Evolutionary conservation across 371 early-diverging fungal genomes (phyloP).

Genomic region (Apophysomyces sp.): DNA sequence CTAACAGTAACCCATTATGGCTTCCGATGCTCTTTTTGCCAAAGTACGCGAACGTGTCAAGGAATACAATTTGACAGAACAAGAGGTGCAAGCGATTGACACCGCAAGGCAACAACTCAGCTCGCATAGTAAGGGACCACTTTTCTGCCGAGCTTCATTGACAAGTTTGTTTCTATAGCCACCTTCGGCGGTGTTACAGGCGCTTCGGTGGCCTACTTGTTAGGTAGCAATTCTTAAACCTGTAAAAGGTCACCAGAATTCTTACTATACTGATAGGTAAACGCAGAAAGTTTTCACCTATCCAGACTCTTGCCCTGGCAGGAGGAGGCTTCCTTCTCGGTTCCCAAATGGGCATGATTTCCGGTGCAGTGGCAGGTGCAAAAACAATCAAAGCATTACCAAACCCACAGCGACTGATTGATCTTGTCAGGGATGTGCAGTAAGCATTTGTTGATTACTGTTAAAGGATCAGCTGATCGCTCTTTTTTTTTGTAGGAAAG

Average conservation of each 20-base stretch:
- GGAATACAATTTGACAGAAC: conserved; percentile 37
- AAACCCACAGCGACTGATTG: conserved; percentile 38
- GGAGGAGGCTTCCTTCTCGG: conserved; percentile 48
- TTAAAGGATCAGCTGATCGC: too few species aligned
- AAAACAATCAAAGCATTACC: conserved; percentile 39
- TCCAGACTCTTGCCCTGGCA: conserved; percentile 29
- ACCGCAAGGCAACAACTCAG: conserved; percentile 38
- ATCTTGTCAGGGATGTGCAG: conserved; percentile 43
- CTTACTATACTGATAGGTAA: conserved; percentile 13
- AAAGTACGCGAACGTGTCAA: conserved; percentile 42
- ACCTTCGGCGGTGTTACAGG: conserved; percentile 39
- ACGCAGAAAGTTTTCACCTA: conserved; percentile 32
- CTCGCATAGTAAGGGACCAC: conserved; percentile 28
- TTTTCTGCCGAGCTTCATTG: neutral
- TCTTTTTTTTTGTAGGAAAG: conserved; percentile 9
- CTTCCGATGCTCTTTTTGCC: conserved; percentile 27
- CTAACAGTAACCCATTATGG: neutral
- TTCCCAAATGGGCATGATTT: conserved; percentile 46
- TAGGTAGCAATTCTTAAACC: conserved; percentile 15
- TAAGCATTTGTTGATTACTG: conserved; percentile 27
- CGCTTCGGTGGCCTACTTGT: conserved; percentile 25
- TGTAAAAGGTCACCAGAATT: neutral
- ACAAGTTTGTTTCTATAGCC: conserved; percentile 17
- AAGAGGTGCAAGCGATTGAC: conserved; percentile 44
- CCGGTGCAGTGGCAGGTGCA: conserved; percentile 44